Evolutionary conservation across 495 filamentous ascomycete genomes (phyloP).

Genomic region (Thermothielavioides terrestris): DNA sequence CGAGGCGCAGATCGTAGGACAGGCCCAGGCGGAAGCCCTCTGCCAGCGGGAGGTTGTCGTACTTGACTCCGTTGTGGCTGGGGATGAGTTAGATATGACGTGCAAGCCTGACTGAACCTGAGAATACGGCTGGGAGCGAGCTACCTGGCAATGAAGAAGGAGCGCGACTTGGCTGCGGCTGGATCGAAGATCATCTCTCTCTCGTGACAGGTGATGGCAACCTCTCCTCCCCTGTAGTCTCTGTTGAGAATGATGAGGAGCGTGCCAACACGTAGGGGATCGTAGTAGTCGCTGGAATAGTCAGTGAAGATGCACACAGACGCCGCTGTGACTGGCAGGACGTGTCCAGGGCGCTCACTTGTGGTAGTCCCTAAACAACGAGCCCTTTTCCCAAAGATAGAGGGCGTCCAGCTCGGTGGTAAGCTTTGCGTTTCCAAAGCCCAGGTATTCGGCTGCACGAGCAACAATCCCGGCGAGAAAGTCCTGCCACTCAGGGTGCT

Average conservation of each 20-base stretch:
- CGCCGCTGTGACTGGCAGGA: no score
- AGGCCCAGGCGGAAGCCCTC: conserved; percentile 1
- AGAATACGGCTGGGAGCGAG: not conserved
- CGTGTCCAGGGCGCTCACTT: not conserved
- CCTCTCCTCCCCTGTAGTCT: not conserved
- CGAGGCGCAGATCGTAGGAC: conserved; percentile 1
- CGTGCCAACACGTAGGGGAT: not conserved
- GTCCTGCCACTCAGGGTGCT: not conserved
- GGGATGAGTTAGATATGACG: no score
- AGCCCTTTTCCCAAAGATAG: not conserved
- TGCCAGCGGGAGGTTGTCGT: not conserved
- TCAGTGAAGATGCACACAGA: no score
- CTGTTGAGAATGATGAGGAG: conserved; percentile 4
- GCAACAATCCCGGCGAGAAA: not conserved
- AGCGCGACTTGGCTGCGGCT: not conserved
- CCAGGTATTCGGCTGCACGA: not conserved
- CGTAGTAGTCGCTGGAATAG: not conserved
- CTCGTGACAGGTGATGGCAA: not conserved
- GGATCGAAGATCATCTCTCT: conserved; percentile 3
- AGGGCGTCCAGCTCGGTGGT: not conserved
- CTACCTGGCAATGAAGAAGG: conserved; percentile 4
- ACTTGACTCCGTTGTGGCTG: not conserved
- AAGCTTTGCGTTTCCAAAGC: not conserved
- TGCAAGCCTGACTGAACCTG: no score
- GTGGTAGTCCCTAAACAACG: not conserved